Conservation (phyloP, 192 early-diverging fungal species). For the Rhizophagus sp. region DNA sequence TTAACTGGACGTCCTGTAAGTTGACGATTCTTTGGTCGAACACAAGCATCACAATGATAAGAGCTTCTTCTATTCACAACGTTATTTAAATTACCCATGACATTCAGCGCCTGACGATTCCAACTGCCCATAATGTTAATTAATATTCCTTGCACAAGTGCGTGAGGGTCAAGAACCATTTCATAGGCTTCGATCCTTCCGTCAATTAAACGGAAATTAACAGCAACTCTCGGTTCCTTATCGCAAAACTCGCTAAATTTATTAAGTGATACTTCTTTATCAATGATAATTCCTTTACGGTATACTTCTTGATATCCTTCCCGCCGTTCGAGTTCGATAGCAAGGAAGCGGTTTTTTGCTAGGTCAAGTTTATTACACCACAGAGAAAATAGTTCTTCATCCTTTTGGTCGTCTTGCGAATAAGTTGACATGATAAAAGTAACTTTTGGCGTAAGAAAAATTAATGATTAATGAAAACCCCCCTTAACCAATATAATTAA, state of each 20-base stretch:
- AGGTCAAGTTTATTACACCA: no score
- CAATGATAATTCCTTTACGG: not conserved
- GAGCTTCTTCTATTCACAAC: not conserved
- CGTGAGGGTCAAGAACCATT: not conserved
- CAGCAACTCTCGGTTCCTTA: constrained; percentile 19
- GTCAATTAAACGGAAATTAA: constrained; percentile 22
- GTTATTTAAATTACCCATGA: not conserved
- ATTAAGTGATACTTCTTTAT: constrained; percentile 10
- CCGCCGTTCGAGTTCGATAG: no score
- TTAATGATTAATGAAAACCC: no score
- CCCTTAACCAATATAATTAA: no score
- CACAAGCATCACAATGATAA: not conserved
- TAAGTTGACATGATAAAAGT: no score
- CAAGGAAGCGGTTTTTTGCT: no score
- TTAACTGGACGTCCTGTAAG: not conserved
- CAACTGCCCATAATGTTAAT: not conserved
- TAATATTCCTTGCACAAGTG: constrained; percentile 5
- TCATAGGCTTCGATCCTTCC: constrained; percentile 16
- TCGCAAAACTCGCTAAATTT: constrained; percentile 17
- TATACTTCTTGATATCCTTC: no score
- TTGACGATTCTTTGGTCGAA: not conserved
- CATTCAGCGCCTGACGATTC: not conserved
- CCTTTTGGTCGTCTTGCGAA: no score
- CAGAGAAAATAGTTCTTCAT: no score
- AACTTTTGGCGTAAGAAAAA: no score